A percentile compares a stretch with the other conserved stretches of the same genome.
These are phyloP conservation scores for Cyclotella sp. DNA, from an alignment of 108 stramenopile species.

Conservation along the genomic window DNA sequence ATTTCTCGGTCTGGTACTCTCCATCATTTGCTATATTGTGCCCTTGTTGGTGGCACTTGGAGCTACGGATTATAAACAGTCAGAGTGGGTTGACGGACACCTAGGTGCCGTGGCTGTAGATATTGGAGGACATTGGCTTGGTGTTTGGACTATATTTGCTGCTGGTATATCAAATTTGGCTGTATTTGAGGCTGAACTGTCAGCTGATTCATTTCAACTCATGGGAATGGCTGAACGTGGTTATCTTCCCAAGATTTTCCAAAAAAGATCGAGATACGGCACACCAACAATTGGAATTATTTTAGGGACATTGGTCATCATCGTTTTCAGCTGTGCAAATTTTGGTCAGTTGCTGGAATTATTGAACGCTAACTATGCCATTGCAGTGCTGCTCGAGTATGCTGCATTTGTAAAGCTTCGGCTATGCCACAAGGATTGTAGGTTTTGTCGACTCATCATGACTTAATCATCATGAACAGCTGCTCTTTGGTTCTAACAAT, in stretches of 20 bases:
- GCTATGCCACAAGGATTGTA: conserved; percentile 49
- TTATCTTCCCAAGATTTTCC: conserved; percentile 84
- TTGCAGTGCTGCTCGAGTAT: conserved; percentile 89
- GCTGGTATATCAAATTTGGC: conserved; percentile 91
- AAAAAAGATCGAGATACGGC: conserved; percentile 71
- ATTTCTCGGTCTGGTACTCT: conserved; percentile 68
- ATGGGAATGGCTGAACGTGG: conserved; percentile 81
- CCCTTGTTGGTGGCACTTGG: conserved; percentile 83
- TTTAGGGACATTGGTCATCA: conserved; percentile 77
- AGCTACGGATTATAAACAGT: conserved; percentile 64
- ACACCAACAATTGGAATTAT: conserved; percentile 91
- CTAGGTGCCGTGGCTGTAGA: conserved; percentile 79
- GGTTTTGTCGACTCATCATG: conserved; percentile 1
- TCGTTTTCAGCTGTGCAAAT: conserved; percentile 68
- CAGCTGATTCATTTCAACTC: conserved; percentile 90
- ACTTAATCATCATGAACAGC: not conserved
- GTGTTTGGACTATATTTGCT: conserved; percentile 91
- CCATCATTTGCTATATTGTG: conserved; percentile 74
- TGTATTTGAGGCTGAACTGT: conserved; percentile 95
- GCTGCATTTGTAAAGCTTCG: conserved; percentile 94
- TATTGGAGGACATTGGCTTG: conserved; percentile 88
- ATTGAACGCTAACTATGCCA: conserved; percentile 88
- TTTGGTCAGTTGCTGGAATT: conserved; percentile 90
- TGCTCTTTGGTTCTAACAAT: not conserved
- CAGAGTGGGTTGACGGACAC: conserved; percentile 89